A percentile compares a stretch with the other conserved stretches of the same genome.
Conservation (phyloP, 371 early-diverging fungal genomes). For the Mortierella polycephala region DNA sequence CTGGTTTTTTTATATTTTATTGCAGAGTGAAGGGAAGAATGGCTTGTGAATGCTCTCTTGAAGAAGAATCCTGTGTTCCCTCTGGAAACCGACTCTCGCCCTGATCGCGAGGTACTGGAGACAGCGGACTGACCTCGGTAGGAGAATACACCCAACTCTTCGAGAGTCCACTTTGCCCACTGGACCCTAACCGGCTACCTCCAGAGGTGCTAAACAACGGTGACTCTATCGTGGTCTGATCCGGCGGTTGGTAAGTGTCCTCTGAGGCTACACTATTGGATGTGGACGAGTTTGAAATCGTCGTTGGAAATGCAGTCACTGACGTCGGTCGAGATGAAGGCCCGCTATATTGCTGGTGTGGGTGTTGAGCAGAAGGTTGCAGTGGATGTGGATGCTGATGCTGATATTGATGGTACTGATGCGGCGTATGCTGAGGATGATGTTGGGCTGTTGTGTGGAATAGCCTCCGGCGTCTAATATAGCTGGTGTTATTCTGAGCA, state of each 20-base stretch:
- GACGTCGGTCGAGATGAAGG: conserved; percentile 18
- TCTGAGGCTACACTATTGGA: conserved; percentile 25
- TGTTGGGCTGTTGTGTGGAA: conserved; percentile 13
- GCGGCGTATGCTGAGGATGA: conserved; percentile 11
- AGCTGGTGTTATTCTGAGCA: conserved; percentile 37
- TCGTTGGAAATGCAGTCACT: background rate
- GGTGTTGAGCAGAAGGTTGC: conserved; percentile 3
- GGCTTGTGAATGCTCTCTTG: no score
- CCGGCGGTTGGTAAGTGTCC: conserved; percentile 10
- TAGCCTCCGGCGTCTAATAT: conserved; percentile 26
- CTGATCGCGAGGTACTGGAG: conserved; percentile 13
- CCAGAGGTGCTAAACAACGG: background rate
- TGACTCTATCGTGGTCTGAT: background rate
- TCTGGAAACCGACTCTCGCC: background rate
- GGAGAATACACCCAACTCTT: conserved; percentile 43
- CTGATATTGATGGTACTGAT: background rate
- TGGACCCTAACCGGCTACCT: conserved; percentile 7
- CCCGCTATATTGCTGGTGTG: background rate
- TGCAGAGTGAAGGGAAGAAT: no score
- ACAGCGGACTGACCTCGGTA: conserved; percentile 14
- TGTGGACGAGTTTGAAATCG: background rate
- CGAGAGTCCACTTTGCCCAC: conserved; percentile 35
- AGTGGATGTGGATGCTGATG: conserved; percentile 3
- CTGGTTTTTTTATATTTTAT: no score
- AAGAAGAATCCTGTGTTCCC: no score